Base-by-base conservation (phyloP, 768 basidiomycete species). In the Mycena kentingensis region DNA sequence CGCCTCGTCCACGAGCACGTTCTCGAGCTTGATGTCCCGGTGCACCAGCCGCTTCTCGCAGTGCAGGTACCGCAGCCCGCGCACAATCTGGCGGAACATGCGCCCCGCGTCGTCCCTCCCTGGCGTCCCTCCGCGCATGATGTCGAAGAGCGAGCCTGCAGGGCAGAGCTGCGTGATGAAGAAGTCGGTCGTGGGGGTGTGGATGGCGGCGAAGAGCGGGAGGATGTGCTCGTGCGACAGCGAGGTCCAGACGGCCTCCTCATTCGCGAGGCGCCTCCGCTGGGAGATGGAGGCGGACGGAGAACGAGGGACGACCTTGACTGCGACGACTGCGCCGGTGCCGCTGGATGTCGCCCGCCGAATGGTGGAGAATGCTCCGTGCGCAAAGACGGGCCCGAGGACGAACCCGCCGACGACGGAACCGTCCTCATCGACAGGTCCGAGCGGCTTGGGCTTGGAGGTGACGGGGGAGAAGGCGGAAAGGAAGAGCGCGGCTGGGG, bases 11-110 rank as follows among this genome's bases (percentile, higher is more conserved):
- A 95, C 85, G 36, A 98, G 82, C 43, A 98, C 84, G 73, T 99
- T 99, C 72, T 98, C 97, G 53, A 97, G 82, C 74, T 99, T 99
- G 68, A 99, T 75, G 72, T 99, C 97, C 61, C 93, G 82, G 73
- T 99, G 96, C 48, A 95, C 88, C 60, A 88, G 82, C 7, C 78
- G 71, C 24, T 84, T 87, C 35, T 81, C 80, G 52, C 87, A 82
- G 67, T 96, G 93, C 65, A 96, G 70, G 71, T 94, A 94, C 46
- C 83, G 79, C 64, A 94, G 70, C 18, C 90, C 92, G 49, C 87
- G 75, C 45, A 91, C 89, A 60, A 95, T 80, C 75, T 95, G 91
- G 48, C 86, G 78, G 65, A 94, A 92, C 80, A 92, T 84, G 77
- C 84, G 87, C 45, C 89, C 89, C 3, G 79, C 85, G 63, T 91